Evolutionary conservation across 2,329 filamentous ascomycete species (phyloP).

Genomic region (Coniochaeta prunicola): DNA sequence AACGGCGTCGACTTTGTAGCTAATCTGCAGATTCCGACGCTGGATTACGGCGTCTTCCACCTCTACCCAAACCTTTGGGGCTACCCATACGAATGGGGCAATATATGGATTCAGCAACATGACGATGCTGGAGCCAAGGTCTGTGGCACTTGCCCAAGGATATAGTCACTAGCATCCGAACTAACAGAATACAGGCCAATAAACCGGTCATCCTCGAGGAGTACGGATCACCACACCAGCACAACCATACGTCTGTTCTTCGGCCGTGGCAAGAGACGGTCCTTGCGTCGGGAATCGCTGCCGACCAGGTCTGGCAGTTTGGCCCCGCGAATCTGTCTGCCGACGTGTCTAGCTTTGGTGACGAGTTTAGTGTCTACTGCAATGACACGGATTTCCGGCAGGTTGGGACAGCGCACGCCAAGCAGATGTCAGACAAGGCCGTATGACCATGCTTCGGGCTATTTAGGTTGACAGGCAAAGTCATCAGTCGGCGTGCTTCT

Average conservation of each 20-base stretch:
- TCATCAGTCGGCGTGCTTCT: background rate
- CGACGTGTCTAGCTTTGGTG: conserved; percentile 3
- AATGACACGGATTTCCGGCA: conserved; percentile 8
- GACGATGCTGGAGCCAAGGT: background rate
- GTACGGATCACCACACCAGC: conserved; percentile 7
- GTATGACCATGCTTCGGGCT: background rate
- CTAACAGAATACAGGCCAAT: background rate
- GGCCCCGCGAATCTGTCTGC: conserved; percentile 6
- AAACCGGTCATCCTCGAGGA: conserved; percentile 10
- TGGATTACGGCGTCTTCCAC: conserved; percentile 40
- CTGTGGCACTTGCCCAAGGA: background rate
- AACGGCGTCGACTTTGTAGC: conserved; percentile 19
- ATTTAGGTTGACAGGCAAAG: no score
- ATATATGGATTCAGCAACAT: background rate
- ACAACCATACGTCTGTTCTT: conserved; percentile 7
- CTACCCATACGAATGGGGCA: conserved; percentile 2
- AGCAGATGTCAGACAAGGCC: background rate
- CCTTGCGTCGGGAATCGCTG: conserved; percentile 6
- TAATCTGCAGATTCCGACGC: conserved; percentile 25
- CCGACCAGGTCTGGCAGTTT: conserved; percentile 11
- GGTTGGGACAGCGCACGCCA: conserved; percentile 5
- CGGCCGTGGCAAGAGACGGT: conserved; percentile 10
- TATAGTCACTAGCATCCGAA: background rate
- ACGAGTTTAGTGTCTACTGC: conserved; percentile 7
- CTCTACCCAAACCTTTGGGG: conserved; percentile 22